phyloP scores from a whole-genome alignment of 139 green algal species.

The Chloropicon primus region DNA sequence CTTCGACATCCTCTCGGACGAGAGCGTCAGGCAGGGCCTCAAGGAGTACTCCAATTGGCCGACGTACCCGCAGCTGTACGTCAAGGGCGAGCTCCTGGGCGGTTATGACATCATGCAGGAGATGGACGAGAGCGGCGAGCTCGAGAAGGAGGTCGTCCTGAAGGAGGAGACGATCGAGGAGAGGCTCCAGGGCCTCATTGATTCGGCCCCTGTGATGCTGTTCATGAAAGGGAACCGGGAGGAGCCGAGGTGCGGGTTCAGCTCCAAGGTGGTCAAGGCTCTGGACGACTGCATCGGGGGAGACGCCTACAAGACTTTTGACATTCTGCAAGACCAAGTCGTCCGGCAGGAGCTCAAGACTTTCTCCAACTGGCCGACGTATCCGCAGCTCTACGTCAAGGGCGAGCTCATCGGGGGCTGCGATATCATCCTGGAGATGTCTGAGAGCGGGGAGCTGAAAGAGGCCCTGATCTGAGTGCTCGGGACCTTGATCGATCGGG shows the following conservation, averaged over 20 bases:
- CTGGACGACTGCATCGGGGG: neutral
- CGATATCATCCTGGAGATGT: conserved; percentile 71
- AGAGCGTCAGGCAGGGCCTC: conserved; percentile 61
- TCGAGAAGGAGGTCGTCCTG: conserved; percentile 19
- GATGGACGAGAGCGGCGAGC: conserved; percentile 52
- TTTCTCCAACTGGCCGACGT: conserved; percentile 23
- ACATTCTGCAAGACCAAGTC: conserved; percentile 23
- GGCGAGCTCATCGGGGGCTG: conserved; percentile 65
- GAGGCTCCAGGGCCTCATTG: conserved; percentile 6
- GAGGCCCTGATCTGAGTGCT: neutral
- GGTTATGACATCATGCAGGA: conserved; percentile 95
- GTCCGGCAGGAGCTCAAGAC: conserved; percentile 20
- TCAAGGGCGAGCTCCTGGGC: conserved; percentile 78
- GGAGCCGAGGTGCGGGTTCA: conserved; percentile 79
- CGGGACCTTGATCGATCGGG: no score
- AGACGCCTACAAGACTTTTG: conserved; percentile 12
- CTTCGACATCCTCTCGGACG: conserved; percentile 83
- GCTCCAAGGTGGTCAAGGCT: conserved; percentile 30
- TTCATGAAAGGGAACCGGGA: conserved; percentile 65
- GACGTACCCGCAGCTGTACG: conserved; percentile 91
- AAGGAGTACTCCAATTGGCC: conserved; percentile 80
- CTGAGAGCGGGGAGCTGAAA: conserved; percentile 21
- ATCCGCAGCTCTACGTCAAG: conserved; percentile 26
- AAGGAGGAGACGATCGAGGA: conserved; percentile 50
- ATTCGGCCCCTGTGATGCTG: conserved; percentile 15